Percentiles rank a stretch among this genome's conserved stretches.
Evolutionary conservation across 495 filamentous ascomycete genomes (phyloP).

Genomic region (Penicillium longicatenatum): DNA sequence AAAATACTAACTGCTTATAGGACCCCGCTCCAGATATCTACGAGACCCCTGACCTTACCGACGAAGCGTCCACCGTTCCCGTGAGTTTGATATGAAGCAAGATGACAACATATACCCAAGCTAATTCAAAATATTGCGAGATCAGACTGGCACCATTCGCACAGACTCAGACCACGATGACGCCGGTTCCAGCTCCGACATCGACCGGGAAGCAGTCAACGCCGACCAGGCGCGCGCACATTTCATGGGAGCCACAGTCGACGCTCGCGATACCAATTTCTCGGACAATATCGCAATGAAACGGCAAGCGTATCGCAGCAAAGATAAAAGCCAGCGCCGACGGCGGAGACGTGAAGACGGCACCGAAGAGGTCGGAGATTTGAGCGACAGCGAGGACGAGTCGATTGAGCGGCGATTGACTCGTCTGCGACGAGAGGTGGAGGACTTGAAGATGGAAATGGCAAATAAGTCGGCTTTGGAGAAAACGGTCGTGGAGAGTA

Average conservation of each 20-base stretch:
- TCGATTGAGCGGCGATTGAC: conserved; percentile 75
- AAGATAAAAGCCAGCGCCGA: conserved; percentile 52
- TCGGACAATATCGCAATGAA: conserved; percentile 79
- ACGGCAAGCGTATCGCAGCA: conserved; percentile 77
- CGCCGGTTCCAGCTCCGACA: conserved; percentile 55
- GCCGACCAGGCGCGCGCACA: conserved; percentile 75
- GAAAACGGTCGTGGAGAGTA: conserved; percentile 11
- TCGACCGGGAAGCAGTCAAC: conserved; percentile 72
- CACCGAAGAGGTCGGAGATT: conserved; percentile 60
- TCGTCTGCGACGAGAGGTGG: conserved; percentile 72
- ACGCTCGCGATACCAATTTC: conserved; percentile 76
- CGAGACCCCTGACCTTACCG: conserved; percentile 88
- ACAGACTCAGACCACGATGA: conserved; percentile 66
- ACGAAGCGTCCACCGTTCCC: conserved; percentile 81
- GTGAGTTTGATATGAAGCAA: conserved; percentile 44
- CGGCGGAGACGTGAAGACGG: conserved; percentile 58
- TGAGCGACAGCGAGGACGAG: conserved; percentile 72
- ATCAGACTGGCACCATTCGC: conserved; percentile 63
- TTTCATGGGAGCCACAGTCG: conserved; percentile 73
- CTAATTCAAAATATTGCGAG: not conserved
- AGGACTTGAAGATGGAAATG: conserved; percentile 73
- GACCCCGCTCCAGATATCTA: conserved; percentile 92
- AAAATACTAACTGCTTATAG: conserved; percentile 43
- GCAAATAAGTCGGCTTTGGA: conserved; percentile 22
- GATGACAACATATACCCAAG: not conserved